Percentiles rank a stretch among this genome's conserved stretches.
Evolutionary conservation across 331 rosid genomes (phyloP).

Genomic region (Malus hybrid): DNA sequence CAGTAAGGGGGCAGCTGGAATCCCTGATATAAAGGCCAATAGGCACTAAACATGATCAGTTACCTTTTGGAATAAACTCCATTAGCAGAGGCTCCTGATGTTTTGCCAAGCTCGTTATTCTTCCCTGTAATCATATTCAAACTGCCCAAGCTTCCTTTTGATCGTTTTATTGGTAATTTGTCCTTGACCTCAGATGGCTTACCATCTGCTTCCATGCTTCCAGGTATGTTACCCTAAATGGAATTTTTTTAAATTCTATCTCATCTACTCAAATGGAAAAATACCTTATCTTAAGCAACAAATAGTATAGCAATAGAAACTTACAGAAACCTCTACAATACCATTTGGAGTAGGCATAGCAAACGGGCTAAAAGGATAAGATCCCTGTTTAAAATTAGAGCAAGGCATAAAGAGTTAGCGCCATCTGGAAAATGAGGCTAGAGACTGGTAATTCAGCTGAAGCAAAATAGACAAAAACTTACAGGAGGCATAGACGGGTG

Average conservation of each 20-base stretch:
- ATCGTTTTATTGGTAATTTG: constrained; percentile 93
- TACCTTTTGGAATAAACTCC: constrained; percentile 91
- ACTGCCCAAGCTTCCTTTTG: constrained; percentile 97
- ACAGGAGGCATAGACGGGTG: constrained; percentile 99
- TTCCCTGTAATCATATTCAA: constrained; percentile 96
- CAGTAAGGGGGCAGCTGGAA: not conserved
- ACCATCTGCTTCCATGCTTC: constrained; percentile 72
- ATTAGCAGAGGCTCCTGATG: constrained; percentile 65
- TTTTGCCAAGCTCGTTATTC: constrained; percentile 65
- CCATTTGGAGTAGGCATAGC: constrained; percentile 93
- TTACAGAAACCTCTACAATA: constrained; percentile 79
- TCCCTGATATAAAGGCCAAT: not conserved
- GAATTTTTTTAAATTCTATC: constrained; percentile 24
- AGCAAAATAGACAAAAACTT: constrained; percentile 23
- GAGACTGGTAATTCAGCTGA: constrained; percentile 11
- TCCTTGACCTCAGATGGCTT: constrained; percentile 84
- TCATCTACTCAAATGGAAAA: constrained; percentile 17
- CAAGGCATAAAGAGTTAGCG: constrained; percentile 5
- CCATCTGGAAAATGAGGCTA: constrained; percentile 12
- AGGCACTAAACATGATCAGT: constrained; percentile 1
- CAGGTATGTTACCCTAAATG: constrained; percentile 81
- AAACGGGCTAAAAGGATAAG: constrained; percentile 95
- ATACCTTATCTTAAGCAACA: constrained; percentile 8
- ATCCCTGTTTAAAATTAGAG: constrained; percentile 51
- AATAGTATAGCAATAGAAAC: constrained; percentile 16